Evolutionary conservation across 148 eudicot species (phyloP).

Genomic region (Fagopyrum esculentum): DNA sequence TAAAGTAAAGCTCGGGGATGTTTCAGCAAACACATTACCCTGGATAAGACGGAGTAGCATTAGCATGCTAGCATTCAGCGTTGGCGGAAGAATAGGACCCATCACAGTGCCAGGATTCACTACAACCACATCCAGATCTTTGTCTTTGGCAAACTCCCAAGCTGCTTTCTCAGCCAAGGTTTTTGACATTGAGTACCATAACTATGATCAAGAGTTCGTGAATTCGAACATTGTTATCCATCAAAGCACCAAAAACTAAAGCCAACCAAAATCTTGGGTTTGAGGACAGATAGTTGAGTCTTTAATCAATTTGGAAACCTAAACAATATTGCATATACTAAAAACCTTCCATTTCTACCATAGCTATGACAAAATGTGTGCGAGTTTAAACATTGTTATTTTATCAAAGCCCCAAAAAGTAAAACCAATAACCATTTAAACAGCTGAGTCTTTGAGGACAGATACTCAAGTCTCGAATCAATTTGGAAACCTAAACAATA

Average conservation of each 20-base stretch:
- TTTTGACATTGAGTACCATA: slow-evolving; percentile 50
- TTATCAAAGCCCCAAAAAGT: no score
- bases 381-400: no score
- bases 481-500: no score
- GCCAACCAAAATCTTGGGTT: no score
- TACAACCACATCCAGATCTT: slow-evolving; percentile 62
- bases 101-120: slow-evolving; percentile 75
- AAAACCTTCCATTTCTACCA: no score
- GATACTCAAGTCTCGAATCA: no score
- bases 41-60: slow-evolving; percentile 52
- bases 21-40: slow-evolving; percentile 28
- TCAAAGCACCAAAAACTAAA: not conserved
- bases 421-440: no score
- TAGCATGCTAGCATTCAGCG: slow-evolving; percentile 70
- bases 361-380: no score
- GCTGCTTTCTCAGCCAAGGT: slow-evolving; percentile 78
- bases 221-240: not conserved
- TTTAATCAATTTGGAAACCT: no score
- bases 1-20: not conserved
- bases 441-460: no score
- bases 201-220: not conserved
- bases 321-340: no score
- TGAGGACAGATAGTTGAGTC: no score
- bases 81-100: slow-evolving; percentile 79
- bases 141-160: slow-evolving; percentile 70